Evolutionary conservation across 805 yeast species (phyloP).

Genomic region (Yamadazyma insecticola): DNA sequence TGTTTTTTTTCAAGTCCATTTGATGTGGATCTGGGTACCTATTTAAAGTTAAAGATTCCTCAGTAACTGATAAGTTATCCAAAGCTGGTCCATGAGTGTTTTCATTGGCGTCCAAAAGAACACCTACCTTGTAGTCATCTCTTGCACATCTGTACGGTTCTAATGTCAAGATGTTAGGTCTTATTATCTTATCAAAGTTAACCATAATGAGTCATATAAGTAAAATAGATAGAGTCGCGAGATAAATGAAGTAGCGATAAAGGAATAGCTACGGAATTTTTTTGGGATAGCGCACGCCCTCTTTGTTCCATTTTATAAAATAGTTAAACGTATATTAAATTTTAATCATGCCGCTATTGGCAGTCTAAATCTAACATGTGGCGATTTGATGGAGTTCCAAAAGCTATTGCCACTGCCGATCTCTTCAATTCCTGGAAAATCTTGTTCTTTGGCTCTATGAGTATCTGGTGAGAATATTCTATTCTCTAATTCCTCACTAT

Average conservation of each 20-base stretch:
- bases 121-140: constrained; percentile 88
- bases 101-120: constrained; percentile 92
- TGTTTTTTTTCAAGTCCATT: constrained; percentile 61
- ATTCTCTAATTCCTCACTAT: constrained; percentile 17
- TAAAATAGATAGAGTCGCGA: too few species aligned
- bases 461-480: constrained; percentile 22
- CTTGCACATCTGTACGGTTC: constrained; percentile 97
- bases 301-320: too few species aligned
- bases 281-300: too few species aligned
- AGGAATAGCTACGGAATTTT: too few species aligned
- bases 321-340: too few species aligned
- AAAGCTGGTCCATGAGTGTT: constrained; percentile 90
- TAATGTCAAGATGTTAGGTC: constrained; percentile 79
- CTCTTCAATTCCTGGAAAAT: constrained; percentile 18
- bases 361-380: too few species aligned
- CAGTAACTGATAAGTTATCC: constrained; percentile 37
- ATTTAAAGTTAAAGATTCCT: constrained; percentile 57
- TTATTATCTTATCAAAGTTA: constrained; percentile 22
- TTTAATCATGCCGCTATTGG: too few species aligned
- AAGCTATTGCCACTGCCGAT: constrained; percentile 8
- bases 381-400: too few species aligned
- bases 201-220: too few species aligned
- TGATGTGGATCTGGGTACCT: constrained; percentile 99
- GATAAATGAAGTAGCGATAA: too few species aligned
- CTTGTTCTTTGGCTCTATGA: constrained; percentile 17